Evolutionary conservation across 805 yeast genomes (phyloP), one percentile per base, ranked within the genome.

Genomic region (Saturnispora sekii): DNA sequence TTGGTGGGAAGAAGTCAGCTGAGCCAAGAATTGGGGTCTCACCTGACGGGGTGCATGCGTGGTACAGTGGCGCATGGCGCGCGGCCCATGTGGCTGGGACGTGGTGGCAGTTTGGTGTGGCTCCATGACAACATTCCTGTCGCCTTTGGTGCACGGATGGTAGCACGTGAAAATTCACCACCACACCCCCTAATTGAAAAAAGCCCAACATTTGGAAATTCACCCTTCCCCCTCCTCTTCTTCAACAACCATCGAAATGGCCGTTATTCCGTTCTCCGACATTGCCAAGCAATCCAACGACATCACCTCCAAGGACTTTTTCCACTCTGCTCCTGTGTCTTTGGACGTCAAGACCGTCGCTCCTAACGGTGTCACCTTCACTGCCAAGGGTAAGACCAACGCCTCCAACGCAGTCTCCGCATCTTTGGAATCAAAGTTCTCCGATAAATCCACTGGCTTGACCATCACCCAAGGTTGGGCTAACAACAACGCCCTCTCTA

Each of bases 391-490:
- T 66, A 88, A 87, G 73, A 47, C 51, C 29, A 14, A 30, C 12
- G 74, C 81, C 53, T 75, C 81, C 60, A 85, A 80, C 62, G 72
- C 94, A 57, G 79, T 93, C 57, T 79, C 89, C 51, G 95, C 95
- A 57, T 78, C 83, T 62, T 71, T 93, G 48, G 97, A 93, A 70
- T 84, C 94, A 59, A 87, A 85, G 74, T 85, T 82, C 75, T 70
- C 84, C 51, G 98, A 93, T 79, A 87, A 87, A 76, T 76, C 88
- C 51, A 73, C 93, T 51, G 97, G 97, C 53, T 74, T 93, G 62
- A 79, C 96, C 53, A 72, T 93, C 63, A 88, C 96, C 57, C 97
- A 93, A 76, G 96, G 96, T 64, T 89, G 97, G 96, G 82, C 89
- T 73, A 86, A 95, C 59, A 82, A 94, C 67, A 90, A 90, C 69